Percentiles rank a stretch among this genome's conserved stretches.
phyloP scores from a whole-genome alignment of 2,329 filamentous ascomycete genomes.

The Sphaerostilbella broomeana region DNA sequence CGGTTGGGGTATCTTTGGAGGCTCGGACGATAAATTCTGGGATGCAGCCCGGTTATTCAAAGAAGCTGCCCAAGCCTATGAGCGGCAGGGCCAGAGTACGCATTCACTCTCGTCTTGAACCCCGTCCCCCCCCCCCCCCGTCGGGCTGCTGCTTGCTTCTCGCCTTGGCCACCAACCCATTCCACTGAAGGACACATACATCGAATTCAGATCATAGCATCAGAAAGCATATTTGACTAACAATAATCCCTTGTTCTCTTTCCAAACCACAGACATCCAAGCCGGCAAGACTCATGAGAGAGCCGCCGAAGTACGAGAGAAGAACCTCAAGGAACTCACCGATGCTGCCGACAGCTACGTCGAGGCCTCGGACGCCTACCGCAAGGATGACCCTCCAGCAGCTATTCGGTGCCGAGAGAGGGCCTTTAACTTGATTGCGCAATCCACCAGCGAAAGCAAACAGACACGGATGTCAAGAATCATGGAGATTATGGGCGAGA shows the following conservation, averaged over 20 bases:
- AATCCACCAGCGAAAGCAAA: slow-evolving; percentile 86
- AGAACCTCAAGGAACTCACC: slow-evolving; percentile 81
- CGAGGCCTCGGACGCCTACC: slow-evolving; percentile 94
- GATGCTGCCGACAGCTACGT: slow-evolving; percentile 83
- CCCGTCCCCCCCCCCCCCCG: background rate
- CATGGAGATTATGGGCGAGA: slow-evolving; percentile 80
- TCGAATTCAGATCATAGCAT: too few relatives aligned
- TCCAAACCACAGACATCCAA: slow-evolving; percentile 57
- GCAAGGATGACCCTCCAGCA: slow-evolving; percentile 75
- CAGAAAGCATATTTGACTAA: too few relatives aligned
- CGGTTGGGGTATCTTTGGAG: slow-evolving; percentile 87
- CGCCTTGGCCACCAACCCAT: too few relatives aligned
- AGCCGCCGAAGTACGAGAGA: slow-evolving; percentile 72
- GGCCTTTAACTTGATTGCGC: slow-evolving; percentile 55
- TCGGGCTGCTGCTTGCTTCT: too few relatives aligned
- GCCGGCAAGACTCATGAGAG: slow-evolving; percentile 82
- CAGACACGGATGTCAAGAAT: slow-evolving; percentile 85
- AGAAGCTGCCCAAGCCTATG: slow-evolving; percentile 86
- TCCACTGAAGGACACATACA: too few relatives aligned
- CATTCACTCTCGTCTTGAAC: slow-evolving; percentile 10
- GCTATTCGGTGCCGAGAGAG: slow-evolving; percentile 73
- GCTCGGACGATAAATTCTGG: slow-evolving; percentile 81
- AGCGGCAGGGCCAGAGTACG: slow-evolving; percentile 77
- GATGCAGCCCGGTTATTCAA: slow-evolving; percentile 81
- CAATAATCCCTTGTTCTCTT: background rate